phyloP scores from a whole-genome alignment of 1,139 yeast genomes.

The Suhomyces ambrosiae region DNA sequence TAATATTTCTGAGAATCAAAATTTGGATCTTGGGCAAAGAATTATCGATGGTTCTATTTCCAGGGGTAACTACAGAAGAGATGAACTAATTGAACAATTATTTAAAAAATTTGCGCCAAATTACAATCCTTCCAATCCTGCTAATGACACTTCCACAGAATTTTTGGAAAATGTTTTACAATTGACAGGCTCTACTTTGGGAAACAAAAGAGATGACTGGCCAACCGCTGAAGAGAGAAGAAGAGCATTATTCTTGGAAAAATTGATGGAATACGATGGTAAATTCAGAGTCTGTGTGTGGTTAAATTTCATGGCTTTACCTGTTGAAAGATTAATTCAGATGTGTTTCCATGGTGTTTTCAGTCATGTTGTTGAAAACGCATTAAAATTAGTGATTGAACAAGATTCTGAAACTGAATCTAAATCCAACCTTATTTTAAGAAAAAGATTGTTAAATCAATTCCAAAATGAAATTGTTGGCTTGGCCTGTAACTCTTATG shows the following conservation, averaged over 20 bases:
- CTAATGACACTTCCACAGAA: slow-evolving; percentile 48
- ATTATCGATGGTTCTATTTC: slow-evolving; percentile 68
- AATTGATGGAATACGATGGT: slow-evolving; percentile 66
- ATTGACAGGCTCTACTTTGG: slow-evolving; percentile 70
- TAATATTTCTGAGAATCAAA: slow-evolving; percentile 52
- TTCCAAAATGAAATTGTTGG: slow-evolving; percentile 56
- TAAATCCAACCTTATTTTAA: slow-evolving; percentile 51
- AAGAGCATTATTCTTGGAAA: slow-evolving; percentile 72
- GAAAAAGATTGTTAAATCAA: slow-evolving; percentile 71
- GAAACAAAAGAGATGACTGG: slow-evolving; percentile 85
- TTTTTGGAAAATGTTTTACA: slow-evolving; percentile 63
- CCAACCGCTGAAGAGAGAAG: slow-evolving; percentile 90
- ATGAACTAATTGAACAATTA: slow-evolving; percentile 64
- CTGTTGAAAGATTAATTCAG: slow-evolving; percentile 58
- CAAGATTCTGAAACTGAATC: slow-evolving; percentile 37
- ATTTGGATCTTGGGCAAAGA: slow-evolving; percentile 68
- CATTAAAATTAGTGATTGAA: slow-evolving; percentile 42
- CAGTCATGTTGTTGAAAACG: slow-evolving; percentile 77
- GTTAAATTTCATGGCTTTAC: slow-evolving; percentile 61
- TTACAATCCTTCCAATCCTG: slow-evolving; percentile 38
- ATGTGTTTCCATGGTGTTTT: slow-evolving; percentile 89
- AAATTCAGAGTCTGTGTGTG: slow-evolving; percentile 59
- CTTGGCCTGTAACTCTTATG: slow-evolving; percentile 83
- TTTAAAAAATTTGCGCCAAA: slow-evolving; percentile 61
- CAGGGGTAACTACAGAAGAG: slow-evolving; percentile 61